Conservation (phyloP, 23 red algal species). For the Gracilaria vermiculophylla region DNA sequence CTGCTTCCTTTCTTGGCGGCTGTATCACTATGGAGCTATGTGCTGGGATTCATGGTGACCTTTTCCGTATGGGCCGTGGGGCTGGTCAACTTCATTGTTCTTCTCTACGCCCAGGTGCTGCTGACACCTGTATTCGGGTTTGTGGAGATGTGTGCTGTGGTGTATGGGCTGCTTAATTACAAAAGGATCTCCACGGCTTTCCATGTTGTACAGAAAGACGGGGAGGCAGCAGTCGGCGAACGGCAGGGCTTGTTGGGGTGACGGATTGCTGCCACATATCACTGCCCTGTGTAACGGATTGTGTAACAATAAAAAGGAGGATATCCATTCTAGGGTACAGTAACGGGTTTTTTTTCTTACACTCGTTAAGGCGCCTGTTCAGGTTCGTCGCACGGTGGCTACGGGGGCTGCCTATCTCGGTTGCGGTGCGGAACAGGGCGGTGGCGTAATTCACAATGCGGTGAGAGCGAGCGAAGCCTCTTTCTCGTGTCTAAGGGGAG, state of each 20-base stretch:
- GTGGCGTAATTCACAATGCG: no score
- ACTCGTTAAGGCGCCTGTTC: no score
- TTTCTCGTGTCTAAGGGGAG: no score
- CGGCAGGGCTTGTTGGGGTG: background rate
- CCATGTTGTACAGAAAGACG: constrained; percentile 76
- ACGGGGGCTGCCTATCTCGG: no score
- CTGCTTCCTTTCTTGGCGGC: constrained; percentile 53
- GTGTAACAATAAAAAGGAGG: no score
- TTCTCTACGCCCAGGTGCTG: constrained; percentile 59
- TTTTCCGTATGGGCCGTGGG: constrained; percentile 51
- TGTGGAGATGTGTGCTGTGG: constrained; percentile 49
- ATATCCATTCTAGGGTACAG: no score
- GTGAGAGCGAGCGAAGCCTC: no score
- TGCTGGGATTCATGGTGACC: constrained; percentile 67
- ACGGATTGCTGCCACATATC: no score
- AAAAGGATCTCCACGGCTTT: constrained; percentile 36
- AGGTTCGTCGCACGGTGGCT: no score
- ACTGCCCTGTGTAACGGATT: no score
- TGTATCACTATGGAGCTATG: constrained; percentile 61
- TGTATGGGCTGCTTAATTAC: constrained; percentile 54
- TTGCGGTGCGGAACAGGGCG: no score
- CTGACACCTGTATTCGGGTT: constrained; percentile 66
- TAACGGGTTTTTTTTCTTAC: no score
- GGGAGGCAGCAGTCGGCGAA: background rate
- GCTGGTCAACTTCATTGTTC: constrained; percentile 27